A percentile compares a stretch with the other conserved stretches of the same genome.
Evolutionary conservation across 2,329 filamentous ascomycete species (phyloP).

Genomic region (Colletotrichum phormii): DNA sequence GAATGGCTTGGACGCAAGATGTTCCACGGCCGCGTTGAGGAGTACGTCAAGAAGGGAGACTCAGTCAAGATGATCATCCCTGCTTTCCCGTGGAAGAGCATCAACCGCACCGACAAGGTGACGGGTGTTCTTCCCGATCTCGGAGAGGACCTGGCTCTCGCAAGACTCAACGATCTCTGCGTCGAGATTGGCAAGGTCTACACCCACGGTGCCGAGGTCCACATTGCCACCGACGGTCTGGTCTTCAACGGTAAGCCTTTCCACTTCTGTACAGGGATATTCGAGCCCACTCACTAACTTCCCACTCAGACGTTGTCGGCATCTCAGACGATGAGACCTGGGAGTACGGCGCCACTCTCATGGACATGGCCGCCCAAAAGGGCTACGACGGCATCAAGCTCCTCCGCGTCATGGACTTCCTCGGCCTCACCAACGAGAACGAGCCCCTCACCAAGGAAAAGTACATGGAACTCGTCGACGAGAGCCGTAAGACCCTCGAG

Average conservation of each 20-base stretch:
- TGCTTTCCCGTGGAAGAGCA: constrained; percentile 40
- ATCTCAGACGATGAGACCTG: constrained; percentile 54
- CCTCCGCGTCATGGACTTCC: constrained; percentile 50
- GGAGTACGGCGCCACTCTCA: constrained; percentile 51
- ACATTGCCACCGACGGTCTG: constrained; percentile 56
- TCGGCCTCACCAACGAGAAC: constrained; percentile 38
- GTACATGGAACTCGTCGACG: constrained; percentile 27
- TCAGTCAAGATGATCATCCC: constrained; percentile 37
- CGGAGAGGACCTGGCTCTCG: constrained; percentile 55
- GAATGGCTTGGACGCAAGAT: constrained; percentile 36
- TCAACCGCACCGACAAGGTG: constrained; percentile 45
- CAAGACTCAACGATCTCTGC: constrained; percentile 52
- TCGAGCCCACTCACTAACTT: not conserved
- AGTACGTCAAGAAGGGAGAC: constrained; percentile 32
- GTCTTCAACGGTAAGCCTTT: constrained; percentile 43
- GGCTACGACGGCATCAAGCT: constrained; percentile 48
- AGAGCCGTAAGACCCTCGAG: constrained; percentile 30
- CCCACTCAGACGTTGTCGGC: constrained; percentile 52
- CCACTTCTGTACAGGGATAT: rapidly evolving
- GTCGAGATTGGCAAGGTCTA: constrained; percentile 52
- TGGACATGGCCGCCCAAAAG: constrained; percentile 48
- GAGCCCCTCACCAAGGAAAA: constrained; percentile 34
- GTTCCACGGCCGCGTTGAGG: constrained; percentile 32
- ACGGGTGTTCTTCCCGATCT: constrained; percentile 52
- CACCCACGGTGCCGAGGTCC: constrained; percentile 51